Evolutionary conservation across 108 stramenopile species (phyloP), one percentile per base, ranked within the genome.

Genomic region (Bacterosira constricta): DNA sequence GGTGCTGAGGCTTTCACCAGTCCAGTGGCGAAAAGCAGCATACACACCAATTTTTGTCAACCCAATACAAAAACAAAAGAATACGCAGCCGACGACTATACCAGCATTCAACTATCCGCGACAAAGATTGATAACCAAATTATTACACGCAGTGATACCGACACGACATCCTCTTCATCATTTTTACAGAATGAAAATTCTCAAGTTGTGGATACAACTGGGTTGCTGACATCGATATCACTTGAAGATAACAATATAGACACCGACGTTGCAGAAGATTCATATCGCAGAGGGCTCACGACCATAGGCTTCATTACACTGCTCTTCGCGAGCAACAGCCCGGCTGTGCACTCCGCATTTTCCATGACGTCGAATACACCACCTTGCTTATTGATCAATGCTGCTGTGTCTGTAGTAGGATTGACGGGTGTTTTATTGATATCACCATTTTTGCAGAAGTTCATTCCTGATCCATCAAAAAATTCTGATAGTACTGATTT

Each of bases 271-370:
- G 68, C 70, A 20, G 36, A 47, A 61, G 31, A 36, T 13, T 44
- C 50, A 32, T 88, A 92, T 55, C 67, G 63, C 13, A 68, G 73
- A 31, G 90, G 90, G 25, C 63, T 92, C 27, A 23, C 74, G 3
- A 89, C 85, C 6, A 80, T 92, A n/a, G 86, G 85, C 7, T 85
- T 87, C 59, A 88, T 87, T 52, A 92, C 90, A 15, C 41, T 92
- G 17, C 57, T 89, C 12, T 89, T 89, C 65, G 64, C 86, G 23
- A 83, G 85, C 79, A 86, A 82, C 29, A 83, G 81, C 41, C 90
- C 90, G 18, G 86, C 70, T 13, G 47, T 88, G 31, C 90, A 88
- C 49, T 87, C 83, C 10, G 89, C 86, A 27, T 86, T 85, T 66
- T 63, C 82, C 21, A 46, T 38, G 20, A 47, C 77, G 32, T 54